Evolutionary conservation across 192 early-diverging fungal genomes (phyloP), one percentile per base, ranked within the genome.

Genomic region (Kappamyces sp.): DNA sequence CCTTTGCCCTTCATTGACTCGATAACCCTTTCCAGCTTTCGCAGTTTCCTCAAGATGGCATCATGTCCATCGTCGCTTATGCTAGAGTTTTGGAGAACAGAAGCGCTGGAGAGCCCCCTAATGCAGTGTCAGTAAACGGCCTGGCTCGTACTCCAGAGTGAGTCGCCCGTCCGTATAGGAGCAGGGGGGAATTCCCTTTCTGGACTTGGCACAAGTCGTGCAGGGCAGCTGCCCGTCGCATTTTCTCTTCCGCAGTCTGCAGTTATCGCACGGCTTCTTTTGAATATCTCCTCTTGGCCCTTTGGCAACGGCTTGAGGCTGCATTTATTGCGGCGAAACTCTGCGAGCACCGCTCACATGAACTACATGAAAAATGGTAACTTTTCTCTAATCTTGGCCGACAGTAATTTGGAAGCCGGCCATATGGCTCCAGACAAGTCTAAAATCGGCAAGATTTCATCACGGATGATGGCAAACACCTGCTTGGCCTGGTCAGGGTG

Each of bases 241-340:
- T 12, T 49, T 49, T 12, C 30, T 33, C 34, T 49, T 49, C 12
- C 48, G 48, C 48, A 32, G 48, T 49, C 48, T 4, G 34, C 48
- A 49, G 8, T 32, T 33, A 7, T 9, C 12, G 48, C 48, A 49
- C 12, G 48, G 48, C 30, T 49, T 49, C 30, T 49, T 49, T 22
- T 22, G 22, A 22, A 22, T 22, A 22, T 22, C 22, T 22, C 22
- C 22, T 22, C 22, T 22, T 22, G 22, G 22, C 22, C 22, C 22
- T 22, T 22, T 22, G 22, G 22, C 22, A 22, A 22, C 22, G 22
- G 22, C 22, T 22, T 22, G 22, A 22, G 22, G 22, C 22, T 22
- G 22, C 22, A 22, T 22, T 22, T 22, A 22, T 22, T 22, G 22
- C 22, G 22, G 22, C 22, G 22, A 22, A 22, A 22, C 22, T 22